Evolutionary conservation across 306 rosid genomes (phyloP), one percentile per base, ranked within the genome.

Genomic region (Styphnolobium japonicum): DNA sequence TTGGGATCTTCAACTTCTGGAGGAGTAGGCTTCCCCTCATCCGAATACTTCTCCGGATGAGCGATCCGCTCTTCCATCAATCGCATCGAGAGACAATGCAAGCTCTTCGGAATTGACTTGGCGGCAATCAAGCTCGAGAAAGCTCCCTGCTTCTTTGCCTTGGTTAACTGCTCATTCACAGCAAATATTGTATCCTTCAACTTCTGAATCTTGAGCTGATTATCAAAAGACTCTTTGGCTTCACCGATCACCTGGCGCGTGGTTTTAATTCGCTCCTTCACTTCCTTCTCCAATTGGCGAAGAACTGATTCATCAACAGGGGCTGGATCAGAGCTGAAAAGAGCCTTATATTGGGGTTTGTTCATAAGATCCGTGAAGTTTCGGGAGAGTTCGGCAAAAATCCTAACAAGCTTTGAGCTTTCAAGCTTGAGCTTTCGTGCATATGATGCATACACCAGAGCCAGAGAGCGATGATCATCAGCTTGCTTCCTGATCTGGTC

Each of bases 401-500:
- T 74, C 86, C 98, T 83, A 39, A 94, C 97, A 39, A 94, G 93
- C 87, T 92, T 94, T 0, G 96, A 86, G 84, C 88, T 92, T 88
- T 94, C 98, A 14, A 94, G 92, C 90, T 94, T 94, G 39, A 94
- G 93, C 88, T 91, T 94, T 48, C 98, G 84, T 0, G 96, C 98
- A 42, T 92, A 94, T 57, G 91, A 88, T 5, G 96, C 92, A 18
- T 94, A 94, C 5, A 92, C 85, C 23, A 90, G 80, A 52, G 97
- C 96, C 81, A 94, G 66, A 11, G 88, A 82, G 14, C 89, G 90
- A 74, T 94, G 98, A 80, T 94, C 98, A 29, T 94, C 97, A 3
- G 97, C 93, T 79, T 92, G 98, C 89, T 94, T 94, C 10, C 96
- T 90, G 89, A 94, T 90, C 93, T 94, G 98, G 70, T 89, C 97